phyloP scores from a whole-genome alignment of 371 early-diverging fungal species.

The Gilbertella persicaria region DNA sequence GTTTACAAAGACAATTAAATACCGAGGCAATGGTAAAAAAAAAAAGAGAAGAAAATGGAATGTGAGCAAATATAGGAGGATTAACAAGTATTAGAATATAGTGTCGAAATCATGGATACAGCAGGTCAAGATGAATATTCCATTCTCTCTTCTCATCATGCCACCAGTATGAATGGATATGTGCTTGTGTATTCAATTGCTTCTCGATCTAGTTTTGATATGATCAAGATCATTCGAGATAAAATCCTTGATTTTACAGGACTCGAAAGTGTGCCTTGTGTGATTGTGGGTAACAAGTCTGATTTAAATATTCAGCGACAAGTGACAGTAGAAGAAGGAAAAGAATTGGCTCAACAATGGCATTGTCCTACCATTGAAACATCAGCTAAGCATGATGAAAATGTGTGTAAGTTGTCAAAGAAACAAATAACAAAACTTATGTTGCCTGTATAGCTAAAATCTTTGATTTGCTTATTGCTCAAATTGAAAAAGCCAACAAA shows the following conservation, averaged over 20 bases:
- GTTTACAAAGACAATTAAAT: conserved; percentile 82
- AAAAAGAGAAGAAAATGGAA: background rate
- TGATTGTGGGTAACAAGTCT: conserved; percentile 93
- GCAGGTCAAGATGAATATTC: conserved; percentile 98
- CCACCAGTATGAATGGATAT: conserved; percentile 91
- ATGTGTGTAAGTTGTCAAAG: conserved; percentile 67
- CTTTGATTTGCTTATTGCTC: conserved; percentile 68
- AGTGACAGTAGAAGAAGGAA: conserved; percentile 80
- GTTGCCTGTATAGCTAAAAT: conserved; percentile 50
- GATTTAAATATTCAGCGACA: conserved; percentile 83
- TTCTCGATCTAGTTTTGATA: conserved; percentile 84
- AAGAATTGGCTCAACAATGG: conserved; percentile 78
- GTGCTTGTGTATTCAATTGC: conserved; percentile 94
- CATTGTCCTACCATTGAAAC: conserved; percentile 86
- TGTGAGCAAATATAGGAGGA: background rate
- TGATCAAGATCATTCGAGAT: conserved; percentile 88
- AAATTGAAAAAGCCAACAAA: conserved; percentile 68
- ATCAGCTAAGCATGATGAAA: conserved; percentile 90
- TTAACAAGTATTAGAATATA: conserved; percentile 60
- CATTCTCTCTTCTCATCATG: conserved; percentile 86
- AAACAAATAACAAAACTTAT: background rate
- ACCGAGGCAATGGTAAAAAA: conserved; percentile 64
- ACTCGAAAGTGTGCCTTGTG: conserved; percentile 85
- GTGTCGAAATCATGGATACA: conserved; percentile 92
- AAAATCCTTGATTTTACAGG: conserved; percentile 95